Evolutionary conservation across 352 stramenopile species (phyloP), one percentile per base, ranked within the genome.

Genomic region (Globisporangium splendens): DNA sequence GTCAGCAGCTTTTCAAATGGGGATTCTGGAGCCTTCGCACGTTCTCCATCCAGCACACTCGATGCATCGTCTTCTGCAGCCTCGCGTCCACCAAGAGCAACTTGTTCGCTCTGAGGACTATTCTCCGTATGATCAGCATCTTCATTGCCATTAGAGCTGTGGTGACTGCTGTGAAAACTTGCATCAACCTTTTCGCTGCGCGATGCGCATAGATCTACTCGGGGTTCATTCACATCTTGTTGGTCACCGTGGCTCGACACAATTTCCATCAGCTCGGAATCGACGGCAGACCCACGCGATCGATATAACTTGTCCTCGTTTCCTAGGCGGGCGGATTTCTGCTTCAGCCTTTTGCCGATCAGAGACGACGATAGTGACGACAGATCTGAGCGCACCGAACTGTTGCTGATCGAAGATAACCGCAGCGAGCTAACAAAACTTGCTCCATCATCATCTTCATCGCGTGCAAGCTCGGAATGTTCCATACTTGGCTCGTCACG

Each of bases 311-410:
- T 13, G 21, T 4, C 13, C 24, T 1, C 42, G 49, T 4, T 28
- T 21, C 12, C 43, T 20, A 10, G 10, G 28, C 28, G 28, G 28
- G 28, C 2, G 14, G 59, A 50, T 2, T 46, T 51, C 21, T 31
- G 48, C 28, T 62, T 67, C 3, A 57, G 14, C 24, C 48, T 51
- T 59, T 64, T 68, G 17, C 70, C 54, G 13, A 77, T 44, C 46
- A 88, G 14, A 12, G 83, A 90, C 8, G 69, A 87, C 11, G 83
- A 89, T 21, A 87, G 42, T 8, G 83, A 92, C 15, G 79, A 92
- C 14, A 88, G 56, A 15, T 87, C 69, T 2, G 75, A 88, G 21
- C 48, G 50, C 24, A 69, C 50, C 0, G 72, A 88, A 0, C 52
- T 41, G 49, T 73, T 69, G 44, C 77, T 88, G 51, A 92, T 73